These are phyloP conservation scores for Globisporangium okanoganense DNA, from an alignment of 352 stramenopile genomes.

Conservation along the genomic window DNA sequence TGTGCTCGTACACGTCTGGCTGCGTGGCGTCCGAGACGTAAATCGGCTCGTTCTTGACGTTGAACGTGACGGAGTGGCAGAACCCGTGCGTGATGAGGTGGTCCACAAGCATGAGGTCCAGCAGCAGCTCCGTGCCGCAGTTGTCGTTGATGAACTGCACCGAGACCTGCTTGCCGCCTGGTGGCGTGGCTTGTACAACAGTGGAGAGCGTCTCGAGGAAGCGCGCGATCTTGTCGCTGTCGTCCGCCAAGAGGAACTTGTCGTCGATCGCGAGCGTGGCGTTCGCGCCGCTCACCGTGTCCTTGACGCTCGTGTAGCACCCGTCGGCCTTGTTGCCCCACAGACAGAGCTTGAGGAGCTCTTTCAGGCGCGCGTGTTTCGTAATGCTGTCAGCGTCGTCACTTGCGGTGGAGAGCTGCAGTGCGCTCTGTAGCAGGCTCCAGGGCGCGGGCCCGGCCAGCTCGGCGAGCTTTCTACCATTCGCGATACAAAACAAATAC, in stretches of 20 bases:
- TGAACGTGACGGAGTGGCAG: slow-evolving; percentile 56
- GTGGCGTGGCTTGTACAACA: background rate
- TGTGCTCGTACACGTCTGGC: slow-evolving; percentile 54
- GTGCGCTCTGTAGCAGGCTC: slow-evolving; percentile 50
- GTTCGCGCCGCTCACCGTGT: slow-evolving; percentile 50
- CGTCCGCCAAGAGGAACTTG: slow-evolving; percentile 52
- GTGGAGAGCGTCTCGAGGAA: slow-evolving; percentile 27
- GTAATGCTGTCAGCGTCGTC: slow-evolving; percentile 17
- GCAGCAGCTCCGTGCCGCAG: slow-evolving; percentile 64
- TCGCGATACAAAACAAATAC: background rate
- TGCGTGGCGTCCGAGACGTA: slow-evolving; percentile 78
- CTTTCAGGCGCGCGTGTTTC: slow-evolving; percentile 36
- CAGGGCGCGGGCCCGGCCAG: slow-evolving; percentile 50
- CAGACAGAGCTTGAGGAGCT: slow-evolving; percentile 65
- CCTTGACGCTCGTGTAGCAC: slow-evolving; percentile 72
- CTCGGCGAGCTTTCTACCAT: slow-evolving; percentile 47
- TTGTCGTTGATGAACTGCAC: slow-evolving; percentile 82
- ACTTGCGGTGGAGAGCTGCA: slow-evolving; percentile 21
- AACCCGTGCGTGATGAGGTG: slow-evolving; percentile 49
- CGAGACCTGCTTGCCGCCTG: slow-evolving; percentile 4
- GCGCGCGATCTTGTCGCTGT: slow-evolving; percentile 44
- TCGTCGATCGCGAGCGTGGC: slow-evolving; percentile 56
- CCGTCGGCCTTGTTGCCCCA: slow-evolving; percentile 80
- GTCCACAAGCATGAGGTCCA: slow-evolving; percentile 64
- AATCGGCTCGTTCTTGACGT: slow-evolving; percentile 72